Evolutionary conservation across 495 filamentous ascomycete species (phyloP).

Genomic region (Aspergillus nanangensis): DNA sequence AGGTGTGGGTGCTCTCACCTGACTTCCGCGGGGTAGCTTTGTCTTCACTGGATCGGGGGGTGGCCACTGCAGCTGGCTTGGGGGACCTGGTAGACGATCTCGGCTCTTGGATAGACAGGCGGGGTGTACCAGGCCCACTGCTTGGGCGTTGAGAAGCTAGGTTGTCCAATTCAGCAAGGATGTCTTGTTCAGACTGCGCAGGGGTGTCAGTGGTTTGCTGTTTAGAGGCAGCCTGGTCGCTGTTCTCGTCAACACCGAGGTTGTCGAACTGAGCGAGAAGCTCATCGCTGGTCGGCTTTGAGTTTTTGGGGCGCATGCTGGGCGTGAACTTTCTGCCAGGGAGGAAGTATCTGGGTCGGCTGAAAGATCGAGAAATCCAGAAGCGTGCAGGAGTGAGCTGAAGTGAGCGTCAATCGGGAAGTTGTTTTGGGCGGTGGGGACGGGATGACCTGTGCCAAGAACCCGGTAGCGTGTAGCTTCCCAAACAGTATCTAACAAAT

Average conservation of each 20-base stretch:
- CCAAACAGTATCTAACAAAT: neutral
- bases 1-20: slow-evolving; percentile 66
- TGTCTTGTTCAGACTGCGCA: slow-evolving; percentile 55
- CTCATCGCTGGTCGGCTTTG: slow-evolving; percentile 70
- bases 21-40: slow-evolving; percentile 60
- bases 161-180: slow-evolving; percentile 81
- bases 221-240: slow-evolving; percentile 25
- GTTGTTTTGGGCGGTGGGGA: slow-evolving; percentile 19
- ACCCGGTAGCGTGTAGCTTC: slow-evolving; percentile 11
- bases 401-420: neutral
- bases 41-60: slow-evolving; percentile 57
- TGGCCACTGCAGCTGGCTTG: slow-evolving; percentile 52
- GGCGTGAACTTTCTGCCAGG: slow-evolving; percentile 1
- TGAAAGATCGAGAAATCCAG: neutral
- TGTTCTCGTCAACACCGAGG: slow-evolving; percentile 50
- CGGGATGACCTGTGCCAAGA: slow-evolving; percentile 23
- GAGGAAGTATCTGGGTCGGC: neutral
- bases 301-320: slow-evolving; percentile 42
- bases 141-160: slow-evolving; percentile 62
- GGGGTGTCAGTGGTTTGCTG: slow-evolving; percentile 38
- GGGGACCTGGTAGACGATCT: slow-evolving; percentile 47
- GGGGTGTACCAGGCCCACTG: slow-evolving; percentile 79
- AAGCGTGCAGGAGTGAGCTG: neutral
- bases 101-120: slow-evolving; percentile 55
- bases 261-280: slow-evolving; percentile 77